These are phyloP conservation scores for Acacia pycnantha DNA, from an alignment of 331 rosid genomes.

Conservation along the genomic window DNA sequence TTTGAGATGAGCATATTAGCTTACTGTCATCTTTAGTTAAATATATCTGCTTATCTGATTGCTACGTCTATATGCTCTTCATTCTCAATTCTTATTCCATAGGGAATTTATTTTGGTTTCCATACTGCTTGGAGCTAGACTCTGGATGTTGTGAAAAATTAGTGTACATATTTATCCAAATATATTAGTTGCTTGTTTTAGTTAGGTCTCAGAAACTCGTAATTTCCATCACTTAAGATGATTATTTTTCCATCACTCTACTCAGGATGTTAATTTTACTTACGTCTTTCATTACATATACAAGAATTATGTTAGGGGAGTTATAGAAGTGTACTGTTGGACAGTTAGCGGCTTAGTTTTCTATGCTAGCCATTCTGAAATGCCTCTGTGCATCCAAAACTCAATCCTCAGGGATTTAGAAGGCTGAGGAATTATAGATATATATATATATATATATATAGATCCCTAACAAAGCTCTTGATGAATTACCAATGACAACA, in stretches of 20 bases:
- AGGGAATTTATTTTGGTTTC: not conserved
- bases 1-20: not conserved
- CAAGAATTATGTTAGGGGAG: not conserved
- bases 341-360: not conserved
- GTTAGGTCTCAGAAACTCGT: not conserved
- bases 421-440: no score
- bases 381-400: not conserved
- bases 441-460: no score
- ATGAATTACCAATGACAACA: no score
- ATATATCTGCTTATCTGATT: conserved; percentile 18
- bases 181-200: conserved; percentile 11
- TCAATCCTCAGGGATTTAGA: not conserved
- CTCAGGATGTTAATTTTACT: not conserved
- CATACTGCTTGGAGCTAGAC: conserved; percentile 10
- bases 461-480: no score
- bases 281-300: not conserved
- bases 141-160: not conserved
- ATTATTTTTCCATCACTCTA: not conserved
- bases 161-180: not conserved
- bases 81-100: conserved; percentile 16
- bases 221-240: not conserved
- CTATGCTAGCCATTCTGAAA: not conserved
- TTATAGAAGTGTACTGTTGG: not conserved
- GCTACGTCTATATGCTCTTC: not conserved
- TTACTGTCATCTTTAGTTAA: not conserved